Evolutionary conservation across 495 filamentous ascomycete species (phyloP).

Genomic region (Bacidia rubella): DNA sequence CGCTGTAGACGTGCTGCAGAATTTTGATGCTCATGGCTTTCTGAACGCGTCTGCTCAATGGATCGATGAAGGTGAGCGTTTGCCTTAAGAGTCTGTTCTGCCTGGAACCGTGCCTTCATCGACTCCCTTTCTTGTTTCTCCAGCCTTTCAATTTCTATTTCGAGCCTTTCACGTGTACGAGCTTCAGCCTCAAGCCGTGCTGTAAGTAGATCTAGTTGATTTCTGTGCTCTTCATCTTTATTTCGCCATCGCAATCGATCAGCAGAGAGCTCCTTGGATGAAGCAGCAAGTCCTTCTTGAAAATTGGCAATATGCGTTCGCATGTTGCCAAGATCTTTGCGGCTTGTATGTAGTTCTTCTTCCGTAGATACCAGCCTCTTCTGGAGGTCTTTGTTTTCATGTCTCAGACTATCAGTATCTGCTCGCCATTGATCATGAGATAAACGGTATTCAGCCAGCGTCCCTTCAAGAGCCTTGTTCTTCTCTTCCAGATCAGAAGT

Average conservation of each 20-base stretch:
- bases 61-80: slow-evolving; percentile 49
- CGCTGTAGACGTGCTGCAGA: slow-evolving; percentile 57
- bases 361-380: slow-evolving; percentile 54
- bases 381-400: slow-evolving; percentile 45
- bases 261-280: slow-evolving; percentile 60
- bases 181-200: slow-evolving; percentile 65
- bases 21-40: slow-evolving; percentile 51
- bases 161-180: slow-evolving; percentile 61
- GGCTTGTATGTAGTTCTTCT: slow-evolving; percentile 71
- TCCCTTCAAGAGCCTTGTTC: slow-evolving; percentile 43
- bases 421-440: slow-evolving; percentile 41
- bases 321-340: slow-evolving; percentile 62
- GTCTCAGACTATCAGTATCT: slow-evolving; percentile 38
- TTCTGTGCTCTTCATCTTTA: slow-evolving; percentile 58
- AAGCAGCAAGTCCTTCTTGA: slow-evolving; percentile 69
- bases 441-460: slow-evolving; percentile 47
- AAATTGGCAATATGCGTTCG: slow-evolving; percentile 66
- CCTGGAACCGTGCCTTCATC: slow-evolving; percentile 36
- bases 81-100: slow-evolving; percentile 41
- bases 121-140: slow-evolving; percentile 63
- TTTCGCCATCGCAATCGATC: slow-evolving; percentile 65
- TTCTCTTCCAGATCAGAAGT: slow-evolving; percentile 47
- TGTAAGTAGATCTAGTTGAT: slow-evolving; percentile 65
- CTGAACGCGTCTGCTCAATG: slow-evolving; percentile 48
- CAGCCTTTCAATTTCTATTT: slow-evolving; percentile 61